Evolutionary conservation across 2,329 filamentous ascomycete species (phyloP), one percentile per base, ranked within the genome.

Genomic region (Celoporthe dispersa): DNA sequence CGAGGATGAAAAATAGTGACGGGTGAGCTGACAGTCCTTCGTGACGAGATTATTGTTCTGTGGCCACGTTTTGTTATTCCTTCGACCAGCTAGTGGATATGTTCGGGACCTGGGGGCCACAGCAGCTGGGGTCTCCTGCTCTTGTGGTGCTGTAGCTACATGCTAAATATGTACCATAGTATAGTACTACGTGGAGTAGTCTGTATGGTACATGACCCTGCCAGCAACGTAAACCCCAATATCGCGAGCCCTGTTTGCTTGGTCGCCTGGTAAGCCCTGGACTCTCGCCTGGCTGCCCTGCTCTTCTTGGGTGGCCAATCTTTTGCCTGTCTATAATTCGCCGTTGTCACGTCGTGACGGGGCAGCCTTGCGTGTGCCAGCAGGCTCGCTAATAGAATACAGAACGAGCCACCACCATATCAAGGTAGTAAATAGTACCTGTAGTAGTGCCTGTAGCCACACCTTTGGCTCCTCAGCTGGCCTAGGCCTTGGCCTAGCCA

Each of bases 1-100:
- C 19, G 7, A 25, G 4, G 5, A 22, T 4, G n/a, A 28, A 22
- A 33, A 19, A 14, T 11, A 60, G 9, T 22, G 19, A n/a, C 31
- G 28, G 57, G 37, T 60, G 57, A 19, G 57, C 57, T 60, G 57
- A 60, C 19, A 37, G 22, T 60, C 57, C 57, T 60, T 33, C 19
- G 7, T 22, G 57, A n/a, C 25, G 55, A n/a, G 16, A 48, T n/a
- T 48, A n/a, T n/a, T 48, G 44, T 48, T 48, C 44, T 22, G 28
- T 5, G 31, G 31, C 51, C 51, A 55, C 25, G 25, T 55, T 55
- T 60, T 60, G 19, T 37, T 60, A 60, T n/a, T 60, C 57, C 57
- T 35, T 37, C 33, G 9, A 37, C 33, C n/a, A 37, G 3, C 25
- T 35, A 60, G 19, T n/a, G 57, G 14, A 19, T 8, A 35, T 35